Conservation (phyloP, 495 filamentous ascomycete species). For the Penicillium longicatenatum region DNA sequence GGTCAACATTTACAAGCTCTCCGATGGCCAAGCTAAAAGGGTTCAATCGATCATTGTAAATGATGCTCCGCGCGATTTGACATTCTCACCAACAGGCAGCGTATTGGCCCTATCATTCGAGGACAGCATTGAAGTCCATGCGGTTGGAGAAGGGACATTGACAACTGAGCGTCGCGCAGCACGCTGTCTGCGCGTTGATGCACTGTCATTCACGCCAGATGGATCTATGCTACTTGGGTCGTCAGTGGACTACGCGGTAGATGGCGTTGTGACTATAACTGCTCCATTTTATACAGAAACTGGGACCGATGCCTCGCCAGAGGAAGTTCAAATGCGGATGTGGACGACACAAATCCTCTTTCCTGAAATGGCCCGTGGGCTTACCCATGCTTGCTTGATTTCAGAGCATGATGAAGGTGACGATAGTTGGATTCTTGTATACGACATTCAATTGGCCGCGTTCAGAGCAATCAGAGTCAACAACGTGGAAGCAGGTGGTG, state of each 20-base stretch:
- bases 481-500: slow-evolving; percentile 72
- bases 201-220: slow-evolving; percentile 79
- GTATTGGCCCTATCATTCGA: slow-evolving; percentile 87
- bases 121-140: slow-evolving; percentile 83
- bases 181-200: slow-evolving; percentile 78
- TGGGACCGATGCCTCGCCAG: slow-evolving; percentile 46
- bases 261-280: slow-evolving; percentile 75
- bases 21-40: slow-evolving; percentile 59
- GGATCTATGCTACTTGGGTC: slow-evolving; percentile 85
- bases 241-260: slow-evolving; percentile 60
- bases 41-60: slow-evolving; percentile 72
- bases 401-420: slow-evolving; percentile 70
- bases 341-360: slow-evolving; percentile 92
- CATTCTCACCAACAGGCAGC: slow-evolving; percentile 76
- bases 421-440: slow-evolving; percentile 77
- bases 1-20: slow-evolving; percentile 78
- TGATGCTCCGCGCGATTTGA: slow-evolving; percentile 73
- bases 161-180: slow-evolving; percentile 74
- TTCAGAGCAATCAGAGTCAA: slow-evolving; percentile 77
- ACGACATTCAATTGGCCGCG: slow-evolving; percentile 72
- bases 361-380: slow-evolving; percentile 72
- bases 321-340: slow-evolving; percentile 71
- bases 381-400: slow-evolving; percentile 74
- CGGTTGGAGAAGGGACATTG: slow-evolving; percentile 62
- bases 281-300: slow-evolving; percentile 72